These are phyloP conservation scores for Neurospora sp. DNA, from an alignment of 495 filamentous ascomycete species.

Conservation along the genomic window DNA sequence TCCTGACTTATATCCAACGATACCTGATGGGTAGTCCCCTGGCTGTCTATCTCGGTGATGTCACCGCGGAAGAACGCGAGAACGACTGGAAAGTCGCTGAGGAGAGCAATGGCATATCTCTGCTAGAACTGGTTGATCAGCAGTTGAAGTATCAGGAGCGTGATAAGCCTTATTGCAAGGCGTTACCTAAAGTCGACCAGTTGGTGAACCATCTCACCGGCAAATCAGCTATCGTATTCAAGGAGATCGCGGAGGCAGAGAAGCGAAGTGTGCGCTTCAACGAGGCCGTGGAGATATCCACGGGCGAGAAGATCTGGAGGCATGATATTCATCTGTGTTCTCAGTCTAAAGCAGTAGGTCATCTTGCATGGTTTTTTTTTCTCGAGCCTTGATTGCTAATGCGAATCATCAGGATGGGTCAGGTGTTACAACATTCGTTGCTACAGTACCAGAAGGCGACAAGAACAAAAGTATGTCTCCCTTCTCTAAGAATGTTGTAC, in stretches of 20 bases:
- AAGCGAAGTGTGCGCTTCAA: constrained; percentile 46
- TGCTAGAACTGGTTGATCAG: constrained; percentile 37
- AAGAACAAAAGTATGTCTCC: constrained; percentile 11
- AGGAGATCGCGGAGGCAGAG: constrained; percentile 45
- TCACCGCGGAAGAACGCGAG: constrained; percentile 18
- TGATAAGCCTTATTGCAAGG: constrained; percentile 27
- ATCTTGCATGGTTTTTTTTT: background rate
- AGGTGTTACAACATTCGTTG: constrained; percentile 25
- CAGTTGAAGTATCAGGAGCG: constrained; percentile 35
- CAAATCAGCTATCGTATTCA: constrained; percentile 33
- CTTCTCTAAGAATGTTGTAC: background rate
- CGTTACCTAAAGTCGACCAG: constrained; percentile 33
- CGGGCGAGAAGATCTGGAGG: constrained; percentile 27
- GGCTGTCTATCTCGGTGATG: constrained; percentile 28
- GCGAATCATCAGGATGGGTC: constrained; percentile 17
- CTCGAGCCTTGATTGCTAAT: constrained; percentile 8
- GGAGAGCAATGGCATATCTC: constrained; percentile 13
- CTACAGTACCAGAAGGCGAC: constrained; percentile 19
- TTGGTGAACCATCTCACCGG: constrained; percentile 33
- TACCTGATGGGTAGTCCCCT: constrained; percentile 39
- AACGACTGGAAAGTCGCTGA: constrained; percentile 22
- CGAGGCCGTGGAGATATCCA: constrained; percentile 24
- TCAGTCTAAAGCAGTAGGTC: constrained; percentile 18
- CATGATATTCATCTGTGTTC: constrained; percentile 28
- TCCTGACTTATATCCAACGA: constrained; percentile 43